Conservation (phyloP, 192 early-diverging fungal species). For the Umbelopsis vinacea region DNA sequence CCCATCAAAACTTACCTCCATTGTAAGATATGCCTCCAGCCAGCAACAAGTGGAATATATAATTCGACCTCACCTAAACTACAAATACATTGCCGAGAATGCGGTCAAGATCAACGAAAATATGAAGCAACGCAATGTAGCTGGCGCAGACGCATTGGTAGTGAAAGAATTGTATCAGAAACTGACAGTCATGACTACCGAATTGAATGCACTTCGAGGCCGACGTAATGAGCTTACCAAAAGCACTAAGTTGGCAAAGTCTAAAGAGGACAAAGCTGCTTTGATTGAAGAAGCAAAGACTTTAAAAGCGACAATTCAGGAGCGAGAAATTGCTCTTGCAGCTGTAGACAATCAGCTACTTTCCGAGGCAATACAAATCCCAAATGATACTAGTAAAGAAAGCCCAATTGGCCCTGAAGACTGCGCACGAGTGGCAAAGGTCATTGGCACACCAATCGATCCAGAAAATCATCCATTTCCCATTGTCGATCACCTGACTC, state of each 20-base stretch:
- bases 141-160: background rate
- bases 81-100: constrained; percentile 33
- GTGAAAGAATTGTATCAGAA: constrained; percentile 27
- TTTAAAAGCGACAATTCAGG: constrained; percentile 65
- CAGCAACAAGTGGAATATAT: constrained; percentile 22
- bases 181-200: background rate
- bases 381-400: constrained; percentile 78
- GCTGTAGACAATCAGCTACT: constrained; percentile 59
- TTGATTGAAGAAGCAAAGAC: constrained; percentile 54
- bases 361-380: constrained; percentile 70
- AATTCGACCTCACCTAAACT: constrained; percentile 37
- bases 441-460: constrained; percentile 40
- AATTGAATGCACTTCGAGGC: constrained; percentile 14
- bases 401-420: constrained; percentile 78
- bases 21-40: background rate
- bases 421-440: constrained; percentile 60
- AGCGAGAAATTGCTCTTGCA: constrained; percentile 49
- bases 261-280: constrained; percentile 35
- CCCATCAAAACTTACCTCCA: background rate
- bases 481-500: constrained; percentile 69
- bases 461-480: constrained; percentile 34
- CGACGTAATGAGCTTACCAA: constrained; percentile 31
- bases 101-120: constrained; percentile 30
- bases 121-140: constrained; percentile 36
- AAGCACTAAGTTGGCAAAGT: constrained; percentile 28